Base-by-base conservation (phyloP, 2,329 filamentous ascomycete genomes). In the Alternaria conjuncta region DNA sequence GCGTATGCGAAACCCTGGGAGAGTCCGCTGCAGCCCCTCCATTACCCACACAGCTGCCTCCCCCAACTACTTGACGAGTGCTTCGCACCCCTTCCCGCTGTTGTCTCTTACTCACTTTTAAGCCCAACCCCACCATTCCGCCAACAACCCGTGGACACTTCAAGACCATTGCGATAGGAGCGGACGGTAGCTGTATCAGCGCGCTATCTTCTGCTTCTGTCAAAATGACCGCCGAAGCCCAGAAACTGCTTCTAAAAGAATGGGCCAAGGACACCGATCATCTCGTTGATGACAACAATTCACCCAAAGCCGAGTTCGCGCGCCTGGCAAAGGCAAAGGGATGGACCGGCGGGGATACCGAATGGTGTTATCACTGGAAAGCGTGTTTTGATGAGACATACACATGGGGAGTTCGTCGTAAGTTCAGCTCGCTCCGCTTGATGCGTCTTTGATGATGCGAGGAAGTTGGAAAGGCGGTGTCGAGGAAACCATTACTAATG, bases 221-320 rank as follows among this genome's bases (percentile, higher is more conserved):
- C 7, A 49, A 13, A 25, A 67, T 65, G 61, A 60, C 66, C 6
- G 44, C 61, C 18, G 56, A 63, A 20, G 57, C 45, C 20, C 68
- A 67, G 45, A 54, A 46, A 26, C 59, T 51, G 25, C 59, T 70
- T 47, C 62, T 70, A 28, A 58, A 56, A 15, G 25, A 60, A 11
- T 70, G 66, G 68, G 66, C 68, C 3, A 41, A 61, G 9, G 66
- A 58, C 18, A 63, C 61, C 26, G 26, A 60, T 20, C 67, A 71
- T 41, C 21, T 57, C 9, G 43, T 72, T 15, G 62, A 69, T 18
- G 21, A 13, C 5, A 21, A 46, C 9, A 60, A 49, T 10, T 60
- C 64, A 8, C 67, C 69, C 7, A 71, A 71, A 30, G 67, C 65
- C 23, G 71, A 74, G 43, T 75, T 75, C 46, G 65, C 62, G 12